phyloP scores from a whole-genome alignment of 139 green algal species.

The Deuterostichococcus epilithicus region DNA sequence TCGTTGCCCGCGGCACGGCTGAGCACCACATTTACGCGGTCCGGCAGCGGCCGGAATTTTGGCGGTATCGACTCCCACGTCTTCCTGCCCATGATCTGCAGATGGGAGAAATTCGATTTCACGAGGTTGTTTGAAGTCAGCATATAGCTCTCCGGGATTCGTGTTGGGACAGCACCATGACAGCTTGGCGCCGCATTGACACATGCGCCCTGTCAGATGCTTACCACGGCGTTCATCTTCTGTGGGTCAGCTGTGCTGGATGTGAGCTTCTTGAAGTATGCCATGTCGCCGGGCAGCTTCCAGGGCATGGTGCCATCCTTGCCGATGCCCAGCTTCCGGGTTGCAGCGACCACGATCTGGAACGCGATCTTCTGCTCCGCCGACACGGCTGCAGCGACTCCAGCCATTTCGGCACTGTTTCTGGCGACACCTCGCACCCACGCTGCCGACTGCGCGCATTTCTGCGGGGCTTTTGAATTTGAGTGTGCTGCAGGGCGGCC shows the following conservation, averaged over 20 bases:
- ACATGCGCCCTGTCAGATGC: not conserved
- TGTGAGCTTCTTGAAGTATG: conserved; percentile 91
- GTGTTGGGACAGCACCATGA: not conserved
- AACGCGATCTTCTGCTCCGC: conserved; percentile 36
- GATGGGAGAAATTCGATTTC: not conserved
- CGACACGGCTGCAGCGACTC: no score
- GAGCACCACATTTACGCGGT: conserved; percentile 94
- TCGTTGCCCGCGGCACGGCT: conserved; percentile 36
- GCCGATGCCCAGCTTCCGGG: conserved; percentile 79
- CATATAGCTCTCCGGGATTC: no score
- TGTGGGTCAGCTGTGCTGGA: conserved; percentile 35
- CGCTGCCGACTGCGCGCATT: no score
- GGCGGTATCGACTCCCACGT: conserved; percentile 95
- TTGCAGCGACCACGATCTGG: conserved; percentile 90
- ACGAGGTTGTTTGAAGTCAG: no score
- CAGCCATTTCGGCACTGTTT: no score
- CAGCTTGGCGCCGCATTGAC: not conserved
- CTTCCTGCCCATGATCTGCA: conserved; percentile 91
- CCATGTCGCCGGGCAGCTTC: conserved; percentile 83
- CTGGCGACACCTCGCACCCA: no score
- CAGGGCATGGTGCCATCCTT: conserved; percentile 67
- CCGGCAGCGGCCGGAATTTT: conserved; percentile 86
- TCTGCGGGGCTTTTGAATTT: no score
- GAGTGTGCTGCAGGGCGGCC: no score
- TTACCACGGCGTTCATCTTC: not conserved